Evolutionary conservation across 2,329 filamentous ascomycete species (phyloP), one percentile per base, ranked within the genome.

Genomic region (Chrysoporthe puriensis): DNA sequence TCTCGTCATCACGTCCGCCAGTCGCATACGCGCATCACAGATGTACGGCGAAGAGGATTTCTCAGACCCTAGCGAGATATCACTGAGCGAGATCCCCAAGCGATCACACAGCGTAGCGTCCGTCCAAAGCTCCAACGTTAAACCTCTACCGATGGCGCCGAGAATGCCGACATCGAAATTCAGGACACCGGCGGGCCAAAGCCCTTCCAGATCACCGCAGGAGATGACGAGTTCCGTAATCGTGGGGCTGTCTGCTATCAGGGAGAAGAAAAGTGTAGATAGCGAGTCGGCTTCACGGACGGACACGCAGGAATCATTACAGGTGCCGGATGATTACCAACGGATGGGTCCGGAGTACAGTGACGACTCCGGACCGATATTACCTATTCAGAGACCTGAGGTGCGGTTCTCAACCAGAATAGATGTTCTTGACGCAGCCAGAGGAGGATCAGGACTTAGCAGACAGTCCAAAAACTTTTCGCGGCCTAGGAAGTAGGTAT

Each of bases 291-390:
- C 65, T 54, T 34, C 65, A 14, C 50, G 65, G 46, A 65, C 62
- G 26, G 60, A 58, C 43, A 67, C 67, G 61, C 46, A 60, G 21
- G 64, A 69, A 5, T 69, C 67, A 13, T 40, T 62, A 16, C 64
- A 46, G 16, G 42, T 69, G 3, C 62, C 62, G 34, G 42, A 50
- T 48, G 58, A 62, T 18, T 64, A 67, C 7, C 43, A 62, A 2
- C 50, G 21, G 21, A 9, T 69, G 46, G 68, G 62, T 1, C 18
- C 66, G 40, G 68, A 69, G 32, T 59, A 69, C 40, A 68, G 68
- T 26, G 68, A 69, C 44, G 68, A 69, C 32, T 69, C 68, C 9
- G 68, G 68, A 14, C 68, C 68, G 2, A 69, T 68, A 36, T 62
- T 69, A 21, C 68, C 68, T 5, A 69, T 69, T 9, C 68, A 69